Conservation (phyloP, 2,329 filamentous ascomycete species). For the Fusarium staphyleae region DNA sequence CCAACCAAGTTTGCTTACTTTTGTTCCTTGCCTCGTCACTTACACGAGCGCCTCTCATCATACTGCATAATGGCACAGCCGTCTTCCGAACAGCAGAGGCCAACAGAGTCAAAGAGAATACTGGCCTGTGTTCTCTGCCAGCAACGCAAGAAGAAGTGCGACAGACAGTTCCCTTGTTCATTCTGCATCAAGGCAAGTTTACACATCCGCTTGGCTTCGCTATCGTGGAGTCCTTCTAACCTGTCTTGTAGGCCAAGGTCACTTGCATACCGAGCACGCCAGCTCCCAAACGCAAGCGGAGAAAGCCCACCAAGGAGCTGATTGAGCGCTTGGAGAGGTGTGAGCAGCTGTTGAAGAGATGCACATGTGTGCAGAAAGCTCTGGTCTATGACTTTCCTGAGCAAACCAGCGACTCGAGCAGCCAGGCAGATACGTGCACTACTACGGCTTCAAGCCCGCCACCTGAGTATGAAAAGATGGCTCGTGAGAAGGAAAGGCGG, state of each 20-base stretch:
- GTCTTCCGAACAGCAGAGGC: conserved; percentile 10
- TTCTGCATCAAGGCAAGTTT: conserved; percentile 28
- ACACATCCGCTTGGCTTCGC: too few relatives aligned
- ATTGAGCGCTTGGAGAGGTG: conserved; percentile 25
- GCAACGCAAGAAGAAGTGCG: conserved; percentile 34
- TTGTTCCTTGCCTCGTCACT: not conserved
- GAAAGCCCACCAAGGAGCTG: conserved; percentile 29
- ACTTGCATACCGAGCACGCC: conserved; percentile 29
- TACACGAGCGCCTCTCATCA: not conserved
- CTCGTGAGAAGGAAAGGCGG: not conserved
- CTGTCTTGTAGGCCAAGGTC: conserved; percentile 16
- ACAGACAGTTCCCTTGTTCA: conserved; percentile 29
- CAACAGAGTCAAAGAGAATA: conserved; percentile 13
- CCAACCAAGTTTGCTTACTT: not conserved
- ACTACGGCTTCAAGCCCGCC: conserved; percentile 18
- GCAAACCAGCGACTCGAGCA: conserved; percentile 21
- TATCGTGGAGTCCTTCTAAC: not conserved
- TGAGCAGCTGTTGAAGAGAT: conserved; percentile 28
- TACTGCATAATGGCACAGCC: conserved; percentile 11
- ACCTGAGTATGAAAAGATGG: conserved; percentile 23
- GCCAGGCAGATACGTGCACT: conserved; percentile 7
- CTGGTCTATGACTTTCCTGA: conserved; percentile 12
- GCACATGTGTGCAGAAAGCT: conserved; percentile 29
- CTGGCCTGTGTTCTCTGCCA: conserved; percentile 31
- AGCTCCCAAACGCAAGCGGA: conserved; percentile 28